Conservation (phyloP, 2,329 filamentous ascomycete species). For the Cercospora sojina region DNA sequence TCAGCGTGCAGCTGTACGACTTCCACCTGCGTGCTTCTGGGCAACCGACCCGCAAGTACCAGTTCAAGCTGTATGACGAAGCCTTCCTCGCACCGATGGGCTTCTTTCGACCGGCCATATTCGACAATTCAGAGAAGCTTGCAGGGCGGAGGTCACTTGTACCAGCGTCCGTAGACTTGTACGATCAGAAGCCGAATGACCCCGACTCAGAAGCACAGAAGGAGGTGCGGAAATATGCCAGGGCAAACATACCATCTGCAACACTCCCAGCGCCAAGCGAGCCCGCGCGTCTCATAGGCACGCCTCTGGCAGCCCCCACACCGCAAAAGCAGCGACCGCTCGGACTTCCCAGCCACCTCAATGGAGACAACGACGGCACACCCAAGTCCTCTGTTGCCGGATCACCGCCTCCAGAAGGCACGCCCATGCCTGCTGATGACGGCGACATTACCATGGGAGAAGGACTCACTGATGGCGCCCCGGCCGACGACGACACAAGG, state of each 20-base stretch:
- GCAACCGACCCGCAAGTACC: conserved; percentile 86
- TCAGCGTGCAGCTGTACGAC: conserved; percentile 82
- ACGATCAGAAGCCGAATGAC: conserved; percentile 90
- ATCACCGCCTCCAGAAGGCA: conserved; percentile 79
- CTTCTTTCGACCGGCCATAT: conserved; percentile 85
- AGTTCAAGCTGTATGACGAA: conserved; percentile 96
- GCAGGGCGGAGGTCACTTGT: conserved; percentile 76
- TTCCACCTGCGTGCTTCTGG: conserved; percentile 88
- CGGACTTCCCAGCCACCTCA: conserved; percentile 67
- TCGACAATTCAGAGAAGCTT: conserved; percentile 80
- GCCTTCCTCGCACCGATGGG: conserved; percentile 92
- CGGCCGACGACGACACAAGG: conserved; percentile 54
- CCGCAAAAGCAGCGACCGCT: conserved; percentile 45
- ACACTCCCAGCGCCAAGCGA: conserved; percentile 42
- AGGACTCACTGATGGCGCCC: conserved; percentile 43
- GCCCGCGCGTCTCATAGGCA: conserved; percentile 47
- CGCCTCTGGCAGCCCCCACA: conserved; percentile 28
- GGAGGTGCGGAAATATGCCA: conserved; percentile 57
- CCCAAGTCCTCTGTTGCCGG: conserved; percentile 83
- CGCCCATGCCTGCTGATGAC: conserved; percentile 62
- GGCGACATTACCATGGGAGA: conserved; percentile 49
- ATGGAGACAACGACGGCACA: conserved; percentile 68
- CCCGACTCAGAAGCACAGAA: conserved; percentile 82
- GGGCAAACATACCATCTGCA: conserved; percentile 41
- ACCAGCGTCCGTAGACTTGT: conserved; percentile 86